Conservation (phyloP, 257 asterid species). For the Ilex asprella region DNA sequence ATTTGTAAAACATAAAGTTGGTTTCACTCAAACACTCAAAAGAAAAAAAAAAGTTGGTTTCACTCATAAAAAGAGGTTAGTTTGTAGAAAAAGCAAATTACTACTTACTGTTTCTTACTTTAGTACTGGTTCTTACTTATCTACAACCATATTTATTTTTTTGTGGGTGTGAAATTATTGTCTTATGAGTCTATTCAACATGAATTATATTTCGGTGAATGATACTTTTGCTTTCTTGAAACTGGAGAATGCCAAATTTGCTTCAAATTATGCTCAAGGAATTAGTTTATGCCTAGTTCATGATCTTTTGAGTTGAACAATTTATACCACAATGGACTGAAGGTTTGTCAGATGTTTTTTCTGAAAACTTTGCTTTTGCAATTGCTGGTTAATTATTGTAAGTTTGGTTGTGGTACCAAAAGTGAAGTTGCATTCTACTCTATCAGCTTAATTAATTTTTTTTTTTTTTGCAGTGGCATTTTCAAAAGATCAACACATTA, state of each 20-base stretch:
- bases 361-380: not conserved
- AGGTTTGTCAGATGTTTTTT: conserved; percentile 34
- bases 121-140: too few relatives aligned
- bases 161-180: conserved; percentile 4
- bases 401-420: not conserved
- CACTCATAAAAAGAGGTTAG: too few relatives aligned
- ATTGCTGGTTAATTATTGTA: not conserved
- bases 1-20: too few relatives aligned
- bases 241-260: conserved; percentile 33
- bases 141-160: not conserved
- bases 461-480: conserved; percentile 60
- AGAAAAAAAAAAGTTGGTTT: too few relatives aligned
- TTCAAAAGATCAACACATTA: conserved; percentile 62
- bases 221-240: conserved; percentile 16
- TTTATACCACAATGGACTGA: conserved; percentile 75
- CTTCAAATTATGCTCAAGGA: conserved; percentile 35
- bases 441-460: conserved; percentile 7
- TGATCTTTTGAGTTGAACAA: conserved; percentile 51
- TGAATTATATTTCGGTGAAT: conserved; percentile 32
- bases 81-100: too few relatives aligned
- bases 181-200: conserved; percentile 12
- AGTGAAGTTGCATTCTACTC: conserved; percentile 4
- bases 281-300: conserved; percentile 47
- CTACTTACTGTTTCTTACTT: too few relatives aligned
- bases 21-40: too few relatives aligned